Base-by-base conservation (phyloP, 805 yeast species). In the Yarrowia sp. region DNA sequence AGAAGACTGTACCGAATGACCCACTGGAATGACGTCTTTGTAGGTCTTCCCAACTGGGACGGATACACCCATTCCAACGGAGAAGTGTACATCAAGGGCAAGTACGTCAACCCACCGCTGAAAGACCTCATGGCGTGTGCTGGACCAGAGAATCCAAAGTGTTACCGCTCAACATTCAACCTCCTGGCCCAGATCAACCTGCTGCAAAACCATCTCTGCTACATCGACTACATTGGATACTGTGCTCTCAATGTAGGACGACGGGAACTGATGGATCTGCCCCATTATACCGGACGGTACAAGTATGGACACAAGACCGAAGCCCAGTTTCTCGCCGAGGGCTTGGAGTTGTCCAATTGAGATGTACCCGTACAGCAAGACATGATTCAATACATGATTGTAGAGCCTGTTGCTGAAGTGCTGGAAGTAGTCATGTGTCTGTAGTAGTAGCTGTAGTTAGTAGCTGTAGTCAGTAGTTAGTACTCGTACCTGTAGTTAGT, bases 21-120 rank as follows among this genome's bases (percentile, higher is more conserved):
- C 14, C 61, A 54, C 35, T 38, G 61, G 43, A 38, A 38, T 10
- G 61, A 54, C 35, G 46, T 54, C 6, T 36, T 54, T 54, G 46
- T 38, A 10, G 46, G 46, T 24, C 46, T 54, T 6, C 46, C 61
- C 12, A 36, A 36, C 35, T 52, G 44, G 44, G 44, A 38, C 33
- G 59, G 44, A 5, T 52, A 52, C 24, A 33, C 30, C 1, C 59
- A 52, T 22, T 24, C 43, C 21, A 35, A 12, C n/a, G 61, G 61
- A 11, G 61, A 54, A 33, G 61, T 54, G 17, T 54, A 30, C 46
- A 36, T 54, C 35, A 22, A 36, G 36, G 24, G 40, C 17, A 32
- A 33, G 56, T 32, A 9, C 16, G 28, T 33, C 9, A 32, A 49
- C 19, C 56, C 56, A 6, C 40, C 56, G 17, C 56, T 49, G 8